Evolutionary conservation across 176 grass and related monocot species (phyloP).

Genomic region (Melocanna baccifera): DNA sequence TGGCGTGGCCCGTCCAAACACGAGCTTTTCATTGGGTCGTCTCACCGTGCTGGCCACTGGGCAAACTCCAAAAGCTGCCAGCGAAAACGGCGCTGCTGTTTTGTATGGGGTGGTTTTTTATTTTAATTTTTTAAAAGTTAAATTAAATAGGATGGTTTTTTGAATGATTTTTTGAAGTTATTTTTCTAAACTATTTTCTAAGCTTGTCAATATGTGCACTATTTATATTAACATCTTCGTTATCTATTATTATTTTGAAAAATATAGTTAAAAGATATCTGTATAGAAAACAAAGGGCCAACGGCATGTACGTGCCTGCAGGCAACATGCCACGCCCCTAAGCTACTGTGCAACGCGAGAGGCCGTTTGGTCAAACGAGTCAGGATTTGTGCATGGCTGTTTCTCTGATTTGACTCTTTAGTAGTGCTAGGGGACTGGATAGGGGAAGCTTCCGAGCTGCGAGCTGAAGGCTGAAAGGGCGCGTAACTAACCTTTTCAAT

Average conservation of each 20-base stretch:
- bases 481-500: not conserved
- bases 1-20: not conserved
- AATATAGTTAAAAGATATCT: too few relatives aligned
- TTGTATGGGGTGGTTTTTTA: too few relatives aligned
- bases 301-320: not conserved
- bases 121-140: too few relatives aligned
- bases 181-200: too few relatives aligned
- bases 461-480: not conserved
- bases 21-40: not conserved
- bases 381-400: not conserved
- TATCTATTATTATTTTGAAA: too few relatives aligned
- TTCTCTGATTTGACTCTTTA: not conserved
- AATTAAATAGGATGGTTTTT: too few relatives aligned
- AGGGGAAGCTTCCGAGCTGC: slow-evolving; percentile 3
- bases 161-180: too few relatives aligned
- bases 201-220: too few relatives aligned
- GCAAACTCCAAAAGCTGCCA: not conserved
- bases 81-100: not conserved
- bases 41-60: not conserved
- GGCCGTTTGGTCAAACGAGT: not conserved
- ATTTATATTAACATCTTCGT: too few relatives aligned
- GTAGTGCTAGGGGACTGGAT: not conserved
- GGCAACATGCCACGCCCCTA: not conserved
- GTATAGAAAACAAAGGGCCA: too few relatives aligned
- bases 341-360: not conserved